phyloP scores from a whole-genome alignment of 257 asterid species.

The Solanum piurae region DNA sequence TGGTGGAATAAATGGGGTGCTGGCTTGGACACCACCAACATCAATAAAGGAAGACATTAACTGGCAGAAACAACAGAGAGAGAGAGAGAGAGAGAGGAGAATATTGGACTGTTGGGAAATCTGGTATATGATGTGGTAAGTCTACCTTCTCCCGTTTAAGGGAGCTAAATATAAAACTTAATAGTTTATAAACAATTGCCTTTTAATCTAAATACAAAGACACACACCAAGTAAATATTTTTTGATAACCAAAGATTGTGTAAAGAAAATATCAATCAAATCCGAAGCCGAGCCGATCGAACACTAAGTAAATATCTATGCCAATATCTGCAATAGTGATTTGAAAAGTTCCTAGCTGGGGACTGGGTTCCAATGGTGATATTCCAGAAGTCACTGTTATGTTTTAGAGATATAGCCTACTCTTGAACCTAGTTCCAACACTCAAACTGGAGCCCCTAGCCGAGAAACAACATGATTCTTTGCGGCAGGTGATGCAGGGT shows the following conservation, averaged over 20 bases:
- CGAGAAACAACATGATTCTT: neutral
- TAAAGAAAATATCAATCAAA: neutral
- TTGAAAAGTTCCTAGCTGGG: neutral
- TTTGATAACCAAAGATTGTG: neutral
- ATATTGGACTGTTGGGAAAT: neutral
- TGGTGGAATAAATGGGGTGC: neutral
- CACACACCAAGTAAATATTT: neutral
- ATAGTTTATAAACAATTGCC: neutral
- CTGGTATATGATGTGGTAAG: neutral
- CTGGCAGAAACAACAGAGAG: neutral
- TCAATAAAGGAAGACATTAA: neutral
- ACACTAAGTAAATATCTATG: neutral
- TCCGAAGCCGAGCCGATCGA: neutral
- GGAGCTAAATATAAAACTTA: neutral
- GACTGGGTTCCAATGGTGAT: neutral
- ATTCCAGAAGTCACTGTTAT: neutral
- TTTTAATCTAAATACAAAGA: neutral
- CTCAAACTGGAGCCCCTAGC: neutral
- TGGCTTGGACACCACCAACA: neutral
- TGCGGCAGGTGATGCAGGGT: neutral
- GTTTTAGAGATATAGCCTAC: neutral
- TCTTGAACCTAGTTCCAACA: neutral
- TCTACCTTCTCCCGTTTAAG: neutral
- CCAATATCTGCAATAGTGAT: neutral
- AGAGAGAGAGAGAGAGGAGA: neutral